These are phyloP conservation scores for Usnea hakonensis DNA, from an alignment of 495 filamentous ascomycete genomes.

Conservation along the genomic window DNA sequence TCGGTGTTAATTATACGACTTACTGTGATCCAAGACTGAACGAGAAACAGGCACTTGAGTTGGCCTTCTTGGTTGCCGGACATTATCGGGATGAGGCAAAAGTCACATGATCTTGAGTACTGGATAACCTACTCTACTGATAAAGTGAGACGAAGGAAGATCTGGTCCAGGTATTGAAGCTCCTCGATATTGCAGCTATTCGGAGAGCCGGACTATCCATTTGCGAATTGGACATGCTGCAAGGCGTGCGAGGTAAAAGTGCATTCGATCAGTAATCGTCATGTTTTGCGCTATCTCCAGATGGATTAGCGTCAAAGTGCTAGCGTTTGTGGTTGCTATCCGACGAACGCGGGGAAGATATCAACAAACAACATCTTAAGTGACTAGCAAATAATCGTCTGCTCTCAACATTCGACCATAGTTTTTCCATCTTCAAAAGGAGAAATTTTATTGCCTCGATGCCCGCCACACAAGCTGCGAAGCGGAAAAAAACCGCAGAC, in stretches of 20 bases:
- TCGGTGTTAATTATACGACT: constrained; percentile 80
- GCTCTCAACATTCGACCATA: not conserved
- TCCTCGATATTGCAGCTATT: too few relatives aligned
- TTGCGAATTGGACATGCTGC: too few relatives aligned
- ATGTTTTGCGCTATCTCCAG: not conserved
- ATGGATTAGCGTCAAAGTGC: not conserved
- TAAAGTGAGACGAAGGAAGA: too few relatives aligned
- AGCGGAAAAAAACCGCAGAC: constrained; percentile 25
- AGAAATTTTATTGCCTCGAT: not conserved
- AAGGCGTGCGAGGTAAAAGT: too few relatives aligned
- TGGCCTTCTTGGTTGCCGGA: constrained; percentile 88
- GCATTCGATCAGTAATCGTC: too few relatives aligned
- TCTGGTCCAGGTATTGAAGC: too few relatives aligned
- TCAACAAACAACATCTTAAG: not conserved
- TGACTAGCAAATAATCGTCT: not conserved
- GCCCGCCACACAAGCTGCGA: constrained; percentile 4
- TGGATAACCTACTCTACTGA: too few relatives aligned
- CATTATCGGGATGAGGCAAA: constrained; percentile 51
- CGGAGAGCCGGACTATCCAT: too few relatives aligned
- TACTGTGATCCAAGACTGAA: constrained; percentile 95
- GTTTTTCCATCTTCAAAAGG: not conserved
- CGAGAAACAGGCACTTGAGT: constrained; percentile 93
- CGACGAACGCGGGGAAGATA: constrained; percentile 2
- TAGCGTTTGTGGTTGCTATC: constrained; percentile 4
- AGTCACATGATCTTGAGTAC: not conserved